Evolutionary conservation across 257 asterid species (phyloP), one percentile per base, ranked within the genome.

Genomic region (Vinca minor): DNA sequence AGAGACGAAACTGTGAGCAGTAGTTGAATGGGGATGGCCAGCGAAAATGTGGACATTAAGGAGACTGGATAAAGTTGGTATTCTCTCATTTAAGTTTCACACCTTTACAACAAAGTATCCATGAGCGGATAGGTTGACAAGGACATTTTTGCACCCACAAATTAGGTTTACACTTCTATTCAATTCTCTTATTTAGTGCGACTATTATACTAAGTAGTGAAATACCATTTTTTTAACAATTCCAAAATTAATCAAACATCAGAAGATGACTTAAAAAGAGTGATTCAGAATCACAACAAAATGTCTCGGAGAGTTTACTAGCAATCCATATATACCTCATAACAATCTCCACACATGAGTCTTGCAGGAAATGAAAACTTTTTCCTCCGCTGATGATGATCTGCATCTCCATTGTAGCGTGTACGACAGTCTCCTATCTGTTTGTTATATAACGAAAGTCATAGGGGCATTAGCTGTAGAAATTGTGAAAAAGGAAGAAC

Each of bases 361-460:
- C 97, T 79, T 63, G 99, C 99, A 64, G 99, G 99, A 82, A 93
- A 93, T 9, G 94, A 81, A 76, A 87, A 89, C 71, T 90, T 93
- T 55, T 89, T 89, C 49, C 99, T 94, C 12, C 86, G 90, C 66
- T 88, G 95, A 71, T 87, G 93, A 66, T 93, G 97, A 77, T 93
- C 97, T 32, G 99, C 99, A 68, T 93, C 99, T 71, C 99, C 99
- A 73, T 89, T 93, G 49, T 93, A 93, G 60, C 99, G 89, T 1
- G 94, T 83, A 31, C 97, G 96, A 65, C 99, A 89, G 69, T 93
- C 99, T 77, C 89, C 97, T 67, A 89, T 89, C 99, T 93, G 85
- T 63, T 53, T 71, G 34, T 54, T 42, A 31, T n/a, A n/a, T 56
- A 26, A 31, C 8, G 0, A 72, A 18, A 50, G 63, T 59, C 13